These are phyloP conservation scores for Hymenoscyphus salicellus DNA, from an alignment of 2,329 filamentous ascomycete species.

Conservation along the genomic window DNA sequence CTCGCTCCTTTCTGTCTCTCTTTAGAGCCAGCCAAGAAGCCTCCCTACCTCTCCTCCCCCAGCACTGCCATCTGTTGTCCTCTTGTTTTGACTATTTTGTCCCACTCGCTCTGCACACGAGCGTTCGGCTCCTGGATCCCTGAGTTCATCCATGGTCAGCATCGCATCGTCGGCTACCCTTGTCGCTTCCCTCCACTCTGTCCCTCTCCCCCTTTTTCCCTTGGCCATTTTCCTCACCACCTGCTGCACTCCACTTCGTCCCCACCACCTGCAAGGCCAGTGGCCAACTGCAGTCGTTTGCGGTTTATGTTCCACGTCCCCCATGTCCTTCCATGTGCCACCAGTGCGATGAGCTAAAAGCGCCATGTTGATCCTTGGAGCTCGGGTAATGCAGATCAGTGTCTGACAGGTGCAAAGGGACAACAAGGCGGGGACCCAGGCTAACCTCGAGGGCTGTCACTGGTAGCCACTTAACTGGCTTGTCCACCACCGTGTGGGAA, in stretches of 20 bases:
- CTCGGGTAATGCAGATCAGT: slow-evolving; percentile 35
- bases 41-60: not conserved
- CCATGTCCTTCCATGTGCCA: slow-evolving; percentile 19
- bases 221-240: not conserved
- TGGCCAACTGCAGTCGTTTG: slow-evolving; percentile 7
- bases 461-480: slow-evolving; percentile 22
- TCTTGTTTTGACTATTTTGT: not conserved
- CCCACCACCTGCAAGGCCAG: not conserved
- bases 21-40: not conserved
- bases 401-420: slow-evolving; percentile 28
- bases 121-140: slow-evolving; percentile 28
- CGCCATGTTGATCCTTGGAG: slow-evolving; percentile 33
- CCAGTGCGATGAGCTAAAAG: slow-evolving; percentile 31
- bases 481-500: not conserved
- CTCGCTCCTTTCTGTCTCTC: not conserved
- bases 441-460: slow-evolving; percentile 8
- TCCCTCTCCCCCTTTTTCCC: not conserved
- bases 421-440: slow-evolving; percentile 11
- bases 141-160: slow-evolving; percentile 30
- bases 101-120: slow-evolving; percentile 14
- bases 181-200: slow-evolving; percentile 17
- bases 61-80: not conserved
- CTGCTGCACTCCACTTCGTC: not conserved
- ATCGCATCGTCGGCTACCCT: slow-evolving; percentile 11
- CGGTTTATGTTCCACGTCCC: slow-evolving; percentile 14